A percentile compares a stretch with the other conserved stretches of the same genome.
These are phyloP conservation scores for Blastobotrys persicus DNA, from an alignment of 1,139 yeast genomes.

Conservation along the genomic window DNA sequence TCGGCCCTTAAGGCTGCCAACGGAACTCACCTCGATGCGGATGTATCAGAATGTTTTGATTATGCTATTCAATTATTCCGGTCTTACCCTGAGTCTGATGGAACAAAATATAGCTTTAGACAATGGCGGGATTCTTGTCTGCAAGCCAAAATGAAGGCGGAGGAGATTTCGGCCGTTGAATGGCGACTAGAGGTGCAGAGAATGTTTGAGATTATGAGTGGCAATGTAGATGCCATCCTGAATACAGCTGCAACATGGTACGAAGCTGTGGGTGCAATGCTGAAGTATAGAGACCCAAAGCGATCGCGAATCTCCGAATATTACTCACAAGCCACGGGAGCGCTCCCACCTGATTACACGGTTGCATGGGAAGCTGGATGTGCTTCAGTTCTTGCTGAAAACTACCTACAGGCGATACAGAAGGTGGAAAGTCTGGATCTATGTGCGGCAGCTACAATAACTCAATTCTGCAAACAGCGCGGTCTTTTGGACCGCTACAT, in stretches of 20 bases:
- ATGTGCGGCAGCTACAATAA: conserved; percentile 64
- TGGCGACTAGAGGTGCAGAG: conserved; percentile 20
- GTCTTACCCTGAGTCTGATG: conserved; percentile 23
- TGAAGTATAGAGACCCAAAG: conserved; percentile 62
- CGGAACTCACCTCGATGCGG: conserved; percentile 16
- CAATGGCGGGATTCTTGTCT: conserved; percentile 28
- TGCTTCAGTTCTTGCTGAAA: conserved; percentile 56
- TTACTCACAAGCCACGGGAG: conserved; percentile 35
- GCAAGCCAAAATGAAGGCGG: conserved; percentile 18
- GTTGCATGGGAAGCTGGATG: conserved; percentile 62
- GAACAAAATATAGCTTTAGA: conserved; percentile 22
- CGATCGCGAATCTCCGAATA: conserved; percentile 46
- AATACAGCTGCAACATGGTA: conserved; percentile 61
- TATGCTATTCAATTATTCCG: conserved; percentile 23
- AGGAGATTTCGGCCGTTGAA: conserved; percentile 18
- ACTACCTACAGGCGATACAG: conserved; percentile 58
- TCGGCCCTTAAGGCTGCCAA: conserved; percentile 20
- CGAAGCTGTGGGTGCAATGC: conserved; percentile 61
- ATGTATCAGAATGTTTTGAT: conserved; percentile 22
- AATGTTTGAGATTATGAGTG: conserved; percentile 39
- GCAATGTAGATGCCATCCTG: conserved; percentile 53
- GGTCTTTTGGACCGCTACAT: conserved; percentile 55
- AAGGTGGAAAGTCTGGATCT: conserved; percentile 61
- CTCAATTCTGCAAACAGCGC: conserved; percentile 62
- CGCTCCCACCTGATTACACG: conserved; percentile 41